phyloP scores from a whole-genome alignment of 352 stramenopile species.

The Globisporangium splendens region DNA sequence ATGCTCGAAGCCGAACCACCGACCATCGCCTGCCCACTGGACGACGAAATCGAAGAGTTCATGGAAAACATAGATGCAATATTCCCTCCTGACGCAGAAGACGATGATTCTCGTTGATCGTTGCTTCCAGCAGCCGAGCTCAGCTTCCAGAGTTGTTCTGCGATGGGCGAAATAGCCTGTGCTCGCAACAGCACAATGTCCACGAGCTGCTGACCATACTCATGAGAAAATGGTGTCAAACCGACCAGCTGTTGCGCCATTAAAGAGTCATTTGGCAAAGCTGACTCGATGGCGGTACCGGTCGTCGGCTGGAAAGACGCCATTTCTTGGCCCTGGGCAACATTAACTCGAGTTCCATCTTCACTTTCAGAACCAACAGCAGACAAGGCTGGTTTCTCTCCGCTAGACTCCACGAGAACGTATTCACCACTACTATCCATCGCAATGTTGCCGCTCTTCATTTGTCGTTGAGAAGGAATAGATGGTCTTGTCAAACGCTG shows the following conservation, averaged over 20 bases:
- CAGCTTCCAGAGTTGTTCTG: constrained; percentile 59
- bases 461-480: neutral
- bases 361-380: neutral
- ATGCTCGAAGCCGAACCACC: constrained; percentile 26
- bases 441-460: constrained; percentile 16
- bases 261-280: neutral
- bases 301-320: neutral
- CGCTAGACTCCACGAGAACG: constrained; percentile 50
- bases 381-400: constrained; percentile 19
- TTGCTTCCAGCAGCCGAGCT: constrained; percentile 13
- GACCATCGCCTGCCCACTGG: constrained; percentile 24
- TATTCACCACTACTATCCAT: constrained; percentile 67
- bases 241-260: constrained; percentile 1
- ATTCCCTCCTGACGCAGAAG: constrained; percentile 25
- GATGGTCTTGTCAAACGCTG: constrained; percentile 4
- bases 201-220: constrained; percentile 58
- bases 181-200: constrained; percentile 59
- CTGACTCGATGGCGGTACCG: neutral
- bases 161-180: constrained; percentile 60
- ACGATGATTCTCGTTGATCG: constrained; percentile 16
- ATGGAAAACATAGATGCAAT: constrained; percentile 59
- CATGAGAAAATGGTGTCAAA: constrained; percentile 25
- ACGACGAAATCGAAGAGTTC: constrained; percentile 43
- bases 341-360: neutral
- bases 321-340: neutral